Percentiles rank a stretch among this genome's conserved stretches.
These are phyloP conservation scores for Ilex aquifolium DNA, from an alignment of 257 asterid species.

Conservation along the genomic window DNA sequence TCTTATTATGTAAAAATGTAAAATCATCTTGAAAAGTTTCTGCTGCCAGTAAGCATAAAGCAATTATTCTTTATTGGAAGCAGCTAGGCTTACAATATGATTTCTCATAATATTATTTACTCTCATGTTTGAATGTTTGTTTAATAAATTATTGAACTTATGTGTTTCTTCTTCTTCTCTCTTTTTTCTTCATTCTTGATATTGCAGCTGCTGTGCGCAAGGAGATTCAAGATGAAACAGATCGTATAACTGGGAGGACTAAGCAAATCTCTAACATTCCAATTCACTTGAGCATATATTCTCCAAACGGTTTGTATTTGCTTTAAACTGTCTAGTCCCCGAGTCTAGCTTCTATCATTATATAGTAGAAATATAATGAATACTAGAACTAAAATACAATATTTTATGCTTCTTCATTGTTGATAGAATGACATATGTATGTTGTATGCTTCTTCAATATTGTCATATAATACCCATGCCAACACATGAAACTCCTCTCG, in stretches of 20 bases:
- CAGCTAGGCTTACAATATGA: too few relatives aligned
- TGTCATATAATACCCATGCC: too few relatives aligned
- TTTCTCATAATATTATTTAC: too few relatives aligned
- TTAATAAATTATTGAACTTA: slow-evolving; percentile 1
- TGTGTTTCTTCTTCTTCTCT: background rate
- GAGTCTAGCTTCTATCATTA: slow-evolving; percentile 6
- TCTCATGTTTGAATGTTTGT: too few relatives aligned
- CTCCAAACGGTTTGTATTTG: slow-evolving; percentile 71
- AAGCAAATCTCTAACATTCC: slow-evolving; percentile 91
- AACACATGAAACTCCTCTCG: too few relatives aligned
- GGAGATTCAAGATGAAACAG: slow-evolving; percentile 95
- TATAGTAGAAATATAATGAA: background rate
- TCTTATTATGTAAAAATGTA: too few relatives aligned
- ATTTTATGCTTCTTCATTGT: too few relatives aligned
- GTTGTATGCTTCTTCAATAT: too few relatives aligned
- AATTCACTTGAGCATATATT: slow-evolving; percentile 91
- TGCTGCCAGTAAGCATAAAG: too few relatives aligned
- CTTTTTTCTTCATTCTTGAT: slow-evolving; percentile 22
- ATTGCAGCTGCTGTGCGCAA: slow-evolving; percentile 82
- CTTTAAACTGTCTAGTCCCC: slow-evolving; percentile 4
- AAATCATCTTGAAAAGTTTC: too few relatives aligned
- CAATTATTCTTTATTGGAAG: too few relatives aligned
- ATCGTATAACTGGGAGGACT: slow-evolving; percentile 82
- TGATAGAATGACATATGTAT: too few relatives aligned
- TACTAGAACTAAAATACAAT: background rate